A percentile compares a stretch with the other conserved stretches of the same genome.
Evolutionary conservation across 192 early-diverging fungal genomes (phyloP).

Genomic region (Chytriomyces hyalinus): DNA sequence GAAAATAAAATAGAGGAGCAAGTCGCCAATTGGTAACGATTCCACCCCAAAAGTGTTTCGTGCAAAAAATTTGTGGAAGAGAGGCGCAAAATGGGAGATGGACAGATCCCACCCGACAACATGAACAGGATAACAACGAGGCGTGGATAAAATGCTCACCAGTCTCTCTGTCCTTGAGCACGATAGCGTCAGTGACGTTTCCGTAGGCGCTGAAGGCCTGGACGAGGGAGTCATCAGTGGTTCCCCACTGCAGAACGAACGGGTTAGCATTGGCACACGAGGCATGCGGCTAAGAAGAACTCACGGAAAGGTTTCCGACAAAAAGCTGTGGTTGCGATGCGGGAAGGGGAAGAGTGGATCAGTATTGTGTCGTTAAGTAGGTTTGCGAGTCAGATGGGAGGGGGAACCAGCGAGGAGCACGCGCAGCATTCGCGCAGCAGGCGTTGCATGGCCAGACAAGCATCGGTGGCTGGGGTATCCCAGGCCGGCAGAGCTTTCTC

Average conservation of each 20-base stretch:
- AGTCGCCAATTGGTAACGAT: background rate
- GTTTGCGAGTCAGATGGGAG: background rate
- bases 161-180: slow-evolving; percentile 75
- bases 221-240: slow-evolving; percentile 65
- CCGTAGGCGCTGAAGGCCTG: slow-evolving; percentile 70
- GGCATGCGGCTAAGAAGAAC: background rate
- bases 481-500: background rate
- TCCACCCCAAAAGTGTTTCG: background rate
- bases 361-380: background rate
- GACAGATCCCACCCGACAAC: no score
- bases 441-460: background rate
- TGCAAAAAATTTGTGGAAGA: background rate
- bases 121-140: no score
- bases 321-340: slow-evolving; percentile 13
- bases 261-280: background rate
- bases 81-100: background rate
- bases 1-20: background rate
- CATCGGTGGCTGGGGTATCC: background rate
- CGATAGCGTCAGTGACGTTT: slow-evolving; percentile 64
- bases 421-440: background rate
- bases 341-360: background rate
- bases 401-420: background rate
- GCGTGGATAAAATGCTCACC: slow-evolving; percentile 51
- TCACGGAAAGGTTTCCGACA: slow-evolving; percentile 37
- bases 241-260: slow-evolving; percentile 62